Conservation (phyloP, 2,329 filamentous ascomycete species). For the Fusarium papillatum region DNA sequence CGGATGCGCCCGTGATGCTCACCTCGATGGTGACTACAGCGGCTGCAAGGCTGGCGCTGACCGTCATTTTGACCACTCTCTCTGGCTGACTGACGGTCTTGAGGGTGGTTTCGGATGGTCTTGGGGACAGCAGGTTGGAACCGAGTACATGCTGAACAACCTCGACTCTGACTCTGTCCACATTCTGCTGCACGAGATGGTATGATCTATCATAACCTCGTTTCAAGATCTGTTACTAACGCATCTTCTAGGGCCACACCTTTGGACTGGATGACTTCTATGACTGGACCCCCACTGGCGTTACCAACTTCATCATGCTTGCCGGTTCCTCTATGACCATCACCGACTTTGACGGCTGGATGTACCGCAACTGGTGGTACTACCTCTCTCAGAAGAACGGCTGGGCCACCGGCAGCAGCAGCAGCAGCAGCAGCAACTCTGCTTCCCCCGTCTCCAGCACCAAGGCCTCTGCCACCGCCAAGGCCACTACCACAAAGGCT, state of each 20-base stretch:
- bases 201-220: not conserved
- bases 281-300: conserved; percentile 58
- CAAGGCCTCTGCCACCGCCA: not conserved
- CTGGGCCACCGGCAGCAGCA: conserved; percentile 31
- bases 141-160: conserved; percentile 58
- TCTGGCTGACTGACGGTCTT: conserved; percentile 61
- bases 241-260: conserved; percentile 47
- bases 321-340: conserved; percentile 56
- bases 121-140: conserved; percentile 60
- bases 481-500: not conserved
- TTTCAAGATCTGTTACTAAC: not conserved
- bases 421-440: not conserved
- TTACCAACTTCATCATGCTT: conserved; percentile 60
- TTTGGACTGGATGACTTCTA: conserved; percentile 56
- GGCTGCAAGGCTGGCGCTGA: conserved; percentile 49
- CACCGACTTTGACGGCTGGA: conserved; percentile 63
- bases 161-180: conserved; percentile 55
- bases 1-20: conserved; percentile 57
- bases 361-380: conserved; percentile 61
- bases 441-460: not conserved
- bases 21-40: conserved; percentile 57
- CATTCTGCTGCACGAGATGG: conserved; percentile 61
- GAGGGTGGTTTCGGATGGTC: conserved; percentile 58
- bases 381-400: conserved; percentile 44
- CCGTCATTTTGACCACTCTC: conserved; percentile 57